Evolutionary conservation across 1,139 yeast genomes (phyloP).

Genomic region (Kodamaea anthophila): DNA sequence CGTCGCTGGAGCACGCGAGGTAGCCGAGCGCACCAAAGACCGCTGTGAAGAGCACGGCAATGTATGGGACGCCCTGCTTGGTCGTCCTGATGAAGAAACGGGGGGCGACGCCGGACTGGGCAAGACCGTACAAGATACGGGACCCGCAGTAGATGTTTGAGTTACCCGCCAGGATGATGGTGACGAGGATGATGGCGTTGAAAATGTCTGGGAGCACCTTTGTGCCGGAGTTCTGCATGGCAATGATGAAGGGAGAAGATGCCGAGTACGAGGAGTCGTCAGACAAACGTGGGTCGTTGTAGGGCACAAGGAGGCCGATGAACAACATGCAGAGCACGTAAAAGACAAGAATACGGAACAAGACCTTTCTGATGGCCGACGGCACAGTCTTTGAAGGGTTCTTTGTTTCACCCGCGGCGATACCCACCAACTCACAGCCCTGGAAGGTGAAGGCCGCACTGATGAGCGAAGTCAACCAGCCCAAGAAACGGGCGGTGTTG

Average conservation of each 20-base stretch:
- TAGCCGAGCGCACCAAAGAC: slow-evolving; percentile 62
- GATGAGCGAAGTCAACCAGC: slow-evolving; percentile 59
- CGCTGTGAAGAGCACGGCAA: slow-evolving; percentile 53
- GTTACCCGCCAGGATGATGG: slow-evolving; percentile 66
- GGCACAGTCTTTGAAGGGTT: slow-evolving; percentile 84
- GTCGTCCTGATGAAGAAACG: slow-evolving; percentile 46
- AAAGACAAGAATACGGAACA: slow-evolving; percentile 72
- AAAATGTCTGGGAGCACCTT: slow-evolving; percentile 61
- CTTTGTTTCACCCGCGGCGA: slow-evolving; percentile 82
- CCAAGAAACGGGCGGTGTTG: slow-evolving; percentile 55
- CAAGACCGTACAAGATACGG: slow-evolving; percentile 62
- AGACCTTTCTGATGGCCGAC: slow-evolving; percentile 74
- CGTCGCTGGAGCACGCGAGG: slow-evolving; percentile 54
- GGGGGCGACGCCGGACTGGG: slow-evolving; percentile 59
- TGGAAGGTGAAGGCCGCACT: slow-evolving; percentile 75
- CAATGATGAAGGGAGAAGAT: slow-evolving; percentile 50
- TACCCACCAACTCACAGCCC: slow-evolving; percentile 79
- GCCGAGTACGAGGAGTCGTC: slow-evolving; percentile 25
- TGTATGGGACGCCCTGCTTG: slow-evolving; percentile 61
- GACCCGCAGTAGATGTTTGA: slow-evolving; percentile 45
- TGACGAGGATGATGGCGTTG: slow-evolving; percentile 65
- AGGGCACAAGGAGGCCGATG: slow-evolving; percentile 81
- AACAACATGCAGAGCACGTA: slow-evolving; percentile 76
- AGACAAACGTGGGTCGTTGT: slow-evolving; percentile 47
- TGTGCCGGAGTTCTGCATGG: slow-evolving; percentile 66